Conservation (phyloP, 2,329 filamentous ascomycete species). For the Fusarium papillatum region DNA sequence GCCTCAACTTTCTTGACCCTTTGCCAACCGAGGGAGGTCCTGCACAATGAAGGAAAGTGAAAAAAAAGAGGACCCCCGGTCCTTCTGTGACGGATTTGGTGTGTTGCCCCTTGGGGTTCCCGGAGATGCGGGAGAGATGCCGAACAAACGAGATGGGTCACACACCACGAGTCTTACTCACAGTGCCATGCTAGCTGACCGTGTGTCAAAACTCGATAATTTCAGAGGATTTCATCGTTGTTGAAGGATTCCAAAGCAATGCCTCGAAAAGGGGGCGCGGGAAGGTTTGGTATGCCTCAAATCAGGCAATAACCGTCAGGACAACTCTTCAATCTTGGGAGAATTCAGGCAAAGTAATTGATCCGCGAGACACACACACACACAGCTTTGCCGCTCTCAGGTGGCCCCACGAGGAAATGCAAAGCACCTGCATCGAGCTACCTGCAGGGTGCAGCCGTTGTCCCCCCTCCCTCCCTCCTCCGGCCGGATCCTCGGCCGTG, state of each 20-base stretch:
- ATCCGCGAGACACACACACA: neutral
- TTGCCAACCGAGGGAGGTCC: neutral
- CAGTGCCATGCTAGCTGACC: neutral
- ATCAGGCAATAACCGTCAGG: neutral
- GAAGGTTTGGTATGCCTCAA: neutral
- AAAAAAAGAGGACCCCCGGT: neutral
- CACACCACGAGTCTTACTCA: neutral
- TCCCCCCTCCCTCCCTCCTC: neutral
- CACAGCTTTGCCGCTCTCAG: neutral
- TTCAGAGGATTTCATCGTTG: neutral
- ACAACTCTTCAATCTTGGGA: neutral
- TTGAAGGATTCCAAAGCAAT: neutral
- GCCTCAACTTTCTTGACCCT: neutral
- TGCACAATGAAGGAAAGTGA: neutral
- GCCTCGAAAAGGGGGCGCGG: neutral
- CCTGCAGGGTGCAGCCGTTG: neutral
- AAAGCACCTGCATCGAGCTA: slow-evolving; percentile 32
- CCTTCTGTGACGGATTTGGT: neutral
- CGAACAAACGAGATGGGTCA: slow-evolving; percentile 27
- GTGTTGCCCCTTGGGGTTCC: slow-evolving; percentile 1
- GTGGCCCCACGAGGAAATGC: neutral
- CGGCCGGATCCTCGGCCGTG: slow-evolving; percentile 14
- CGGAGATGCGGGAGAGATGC: slow-evolving; percentile 41
- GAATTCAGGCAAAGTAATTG: neutral
- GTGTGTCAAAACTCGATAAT: neutral